Base-by-base conservation (phyloP, 352 stramenopile genomes). In the Phytophthora ohioensis region DNA sequence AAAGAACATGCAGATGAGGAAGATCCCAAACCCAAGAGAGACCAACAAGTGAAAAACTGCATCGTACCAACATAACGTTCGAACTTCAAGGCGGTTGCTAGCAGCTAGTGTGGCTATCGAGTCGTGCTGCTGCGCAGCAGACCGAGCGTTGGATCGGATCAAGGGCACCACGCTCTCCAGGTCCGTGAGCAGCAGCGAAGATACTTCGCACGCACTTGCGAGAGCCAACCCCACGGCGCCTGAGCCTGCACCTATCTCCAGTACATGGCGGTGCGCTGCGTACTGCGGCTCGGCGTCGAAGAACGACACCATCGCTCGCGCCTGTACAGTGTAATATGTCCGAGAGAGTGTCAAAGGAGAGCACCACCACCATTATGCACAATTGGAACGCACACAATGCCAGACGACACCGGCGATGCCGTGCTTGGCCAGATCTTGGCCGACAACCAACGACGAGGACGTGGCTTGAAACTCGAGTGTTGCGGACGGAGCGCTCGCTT, bases 371-470 rank as follows among this genome's bases (percentile, higher is more conserved):
- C 43, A 62, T 59, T 13, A 45, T 47, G 46, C 30, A 69, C 45
- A 47, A 47, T 36, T 21, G 3, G 11, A 32, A 75, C 82, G 34
- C 57, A 93, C 85, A 63, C 82, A 90, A 64, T 92, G 88, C 86
- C 86, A 94, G 35, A 94, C 79, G 64, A 92, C 86, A 36, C 86
- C 84, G 2, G 82, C 82, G 48, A 92, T 87, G 13, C 86, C 86
- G 21, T 84, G 47, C 5, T 63, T 47, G 13, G 46, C 59, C 45
- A 93, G 63, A 35, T 90, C 68, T 67, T 93, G 86, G 1, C 71
- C 63, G 38, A 94, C 57, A 13, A 51, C 57, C 46, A 87, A 21
- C 42, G 53, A 39, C 15, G 51, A 49, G 0, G 46, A 39, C 10
- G 21, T 34, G 13, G 35, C 34, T 9, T 27, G 8, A 11, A 85